Evolutionary conservation across 345 rosid genomes (phyloP), one percentile per base, ranked within the genome.

Genomic region (Gossypium raimondii): DNA sequence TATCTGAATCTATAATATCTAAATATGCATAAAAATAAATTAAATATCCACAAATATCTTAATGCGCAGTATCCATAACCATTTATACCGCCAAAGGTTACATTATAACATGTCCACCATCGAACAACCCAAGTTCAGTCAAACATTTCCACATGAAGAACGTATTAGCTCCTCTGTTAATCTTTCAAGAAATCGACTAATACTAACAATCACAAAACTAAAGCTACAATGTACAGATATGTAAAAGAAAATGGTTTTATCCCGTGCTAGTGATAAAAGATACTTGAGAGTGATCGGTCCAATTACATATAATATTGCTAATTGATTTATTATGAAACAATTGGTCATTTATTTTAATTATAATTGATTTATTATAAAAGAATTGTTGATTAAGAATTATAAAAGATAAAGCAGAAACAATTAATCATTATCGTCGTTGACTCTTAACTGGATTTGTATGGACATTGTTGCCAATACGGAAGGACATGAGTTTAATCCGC

Each of bases 381-480:
- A 34, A 5, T 34, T 34, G 41, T 34, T 34, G 7, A 34, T 22
- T 58, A 58, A 58, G 34, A 27, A 29, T 29, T 14, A 13, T 61
- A 29, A 29, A 61, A 61, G 41, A 60, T 2, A 61, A 29, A 27
- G 13, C 5, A 56, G 43, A 61, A 27, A 25, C 41, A 27, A 61
- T 8, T 25, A 25, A 25, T 60, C 11, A 4, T 25, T 25, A 0
- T 60, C 41, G 7, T 1, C 7, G 1, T 34, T 34, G 1, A 34
- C 1, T 34, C 41, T 34, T 34, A 34, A 34, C 1, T 34, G 1
- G 7, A 34, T 5, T 34, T 1, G 7, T 5, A 34, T 34, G 0
- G 0, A 5, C 0, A 34, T 34, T 34, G 0, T 34, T 34, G 1
- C 0, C 41, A 34, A 5, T 34, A 5, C 7, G 0, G 0, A 5